Base-by-base conservation (phyloP, 1,284 basidiomycete species). In the Hymenochaete sp. region DNA sequence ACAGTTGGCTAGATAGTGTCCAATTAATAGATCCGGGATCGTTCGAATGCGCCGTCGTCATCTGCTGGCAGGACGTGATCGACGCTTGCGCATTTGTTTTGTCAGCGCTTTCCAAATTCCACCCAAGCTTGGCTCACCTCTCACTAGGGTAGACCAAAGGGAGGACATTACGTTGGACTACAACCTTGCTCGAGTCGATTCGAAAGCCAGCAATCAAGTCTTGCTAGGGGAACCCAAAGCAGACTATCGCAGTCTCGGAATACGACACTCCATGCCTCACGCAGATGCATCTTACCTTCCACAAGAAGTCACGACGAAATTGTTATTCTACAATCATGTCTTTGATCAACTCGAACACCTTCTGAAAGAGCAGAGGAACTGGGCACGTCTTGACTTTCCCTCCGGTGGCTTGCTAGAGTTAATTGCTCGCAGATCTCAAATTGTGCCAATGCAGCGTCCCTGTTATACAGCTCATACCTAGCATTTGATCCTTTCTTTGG, bases 181-280 rank as follows among this genome's bases (percentile, higher is more conserved):
- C 13, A 28, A 37, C 38, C n/a, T n/a, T n/a, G n/a, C n/a, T n/a
- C n/a, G n/a, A n/a, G n/a, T n/a, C n/a, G n/a, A 38, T 38, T 11
- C 26, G 37, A 24, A 9, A 38, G 26, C 37, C 37, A 21, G 35
- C 9, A 38, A n/a, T 22, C 19, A 35, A 35, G 37, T 11, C 18
- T n/a, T n/a, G n/a, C n/a, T n/a, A n/a, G n/a, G n/a, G n/a, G n/a
- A n/a, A n/a, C n/a, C n/a, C n/a, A n/a, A n/a, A n/a, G n/a, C 13
- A 38, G 16, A 10, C 14, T 38, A 3, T 14, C 13, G 5, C 9
- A 11, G 3, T 11, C 28, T 25, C n/a, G n/a, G 45, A 42, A n/a
- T n/a, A n/a, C n/a, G n/a, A n/a, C n/a, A n/a, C n/a, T n/a, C n/a
- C 35, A 93, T 92, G 89, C 81, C 82, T 22, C 89, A 93, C 67